These are phyloP conservation scores for Saitoella complicata DNA, from an alignment of 805 yeast species.

Conservation along the genomic window DNA sequence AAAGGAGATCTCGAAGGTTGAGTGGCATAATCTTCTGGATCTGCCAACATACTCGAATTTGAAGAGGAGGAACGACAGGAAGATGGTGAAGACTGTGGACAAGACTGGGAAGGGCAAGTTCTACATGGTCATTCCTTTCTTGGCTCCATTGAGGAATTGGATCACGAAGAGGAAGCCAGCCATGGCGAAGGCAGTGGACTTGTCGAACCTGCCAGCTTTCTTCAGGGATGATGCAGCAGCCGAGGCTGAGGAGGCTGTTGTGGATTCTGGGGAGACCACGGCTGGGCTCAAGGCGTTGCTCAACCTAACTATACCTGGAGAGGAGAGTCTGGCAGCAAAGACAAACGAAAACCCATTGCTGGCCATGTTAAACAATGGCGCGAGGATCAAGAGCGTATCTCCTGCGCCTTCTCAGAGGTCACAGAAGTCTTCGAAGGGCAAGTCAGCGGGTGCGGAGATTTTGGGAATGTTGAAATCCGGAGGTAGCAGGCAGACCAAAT, in stretches of 20 bases:
- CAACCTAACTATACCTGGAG: too few relatives aligned
- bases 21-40: slow-evolving; percentile 17
- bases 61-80: slow-evolving; percentile 1
- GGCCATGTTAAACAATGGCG: too few relatives aligned
- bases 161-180: slow-evolving; percentile 18
- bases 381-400: too few relatives aligned
- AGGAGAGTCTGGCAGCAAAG: too few relatives aligned
- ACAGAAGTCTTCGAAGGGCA: too few relatives aligned
- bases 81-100: slow-evolving; percentile 2
- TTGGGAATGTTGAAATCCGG: too few relatives aligned
- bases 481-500: too few relatives aligned
- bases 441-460: too few relatives aligned
- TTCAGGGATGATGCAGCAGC: neutral
- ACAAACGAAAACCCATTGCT: too few relatives aligned
- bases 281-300: too few relatives aligned
- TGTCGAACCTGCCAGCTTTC: slow-evolving; percentile 9
- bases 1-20: slow-evolving; percentile 52
- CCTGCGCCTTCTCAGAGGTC: too few relatives aligned
- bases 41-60: slow-evolving; percentile 19
- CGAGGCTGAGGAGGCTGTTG: neutral
- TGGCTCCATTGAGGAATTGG: slow-evolving; percentile 20
- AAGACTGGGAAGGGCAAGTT: slow-evolving; percentile 12
- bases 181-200: slow-evolving; percentile 10
- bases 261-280: neutral
- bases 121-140: slow-evolving; percentile 25